phyloP scores from a whole-genome alignment of 1,139 yeast species.

The Taphrina populina region DNA sequence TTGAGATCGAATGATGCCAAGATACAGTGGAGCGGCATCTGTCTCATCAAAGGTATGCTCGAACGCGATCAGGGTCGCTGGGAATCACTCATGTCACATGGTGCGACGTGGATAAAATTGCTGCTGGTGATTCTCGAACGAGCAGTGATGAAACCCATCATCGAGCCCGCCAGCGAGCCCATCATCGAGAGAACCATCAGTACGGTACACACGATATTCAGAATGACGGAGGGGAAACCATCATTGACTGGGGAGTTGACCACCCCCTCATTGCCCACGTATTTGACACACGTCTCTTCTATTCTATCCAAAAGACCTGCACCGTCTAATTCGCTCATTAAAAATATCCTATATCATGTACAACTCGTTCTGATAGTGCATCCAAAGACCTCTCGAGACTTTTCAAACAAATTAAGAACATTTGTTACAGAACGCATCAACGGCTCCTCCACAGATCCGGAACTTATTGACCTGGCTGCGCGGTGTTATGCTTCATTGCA shows the following conservation, averaged over 20 bases:
- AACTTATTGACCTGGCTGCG: slow-evolving; percentile 26
- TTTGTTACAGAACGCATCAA: slow-evolving; percentile 12
- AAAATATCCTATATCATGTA: slow-evolving; percentile 16
- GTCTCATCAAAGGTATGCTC: slow-evolving; percentile 28
- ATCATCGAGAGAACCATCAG: slow-evolving; percentile 27
- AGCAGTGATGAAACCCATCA: slow-evolving; percentile 14
- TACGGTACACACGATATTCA: slow-evolving; percentile 16
- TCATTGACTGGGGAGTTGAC: slow-evolving; percentile 32
- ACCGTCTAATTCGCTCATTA: slow-evolving; percentile 2
- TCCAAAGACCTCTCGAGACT: slow-evolving; percentile 33
- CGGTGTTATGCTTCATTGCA: slow-evolving; percentile 31
- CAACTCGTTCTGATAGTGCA: slow-evolving; percentile 17
- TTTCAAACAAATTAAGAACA: slow-evolving; percentile 19
- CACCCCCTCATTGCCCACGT: slow-evolving; percentile 32
- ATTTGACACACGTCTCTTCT: slow-evolving; percentile 15
- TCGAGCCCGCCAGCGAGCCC: slow-evolving; percentile 29
- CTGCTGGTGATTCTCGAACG: slow-evolving; percentile 30
- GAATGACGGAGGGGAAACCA: slow-evolving; percentile 28
- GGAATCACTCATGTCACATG: slow-evolving; percentile 32
- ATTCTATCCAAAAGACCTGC: background rate
- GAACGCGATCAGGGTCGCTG: slow-evolving; percentile 26
- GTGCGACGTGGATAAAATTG: slow-evolving; percentile 31
- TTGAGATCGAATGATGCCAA: slow-evolving; percentile 25
- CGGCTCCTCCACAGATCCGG: slow-evolving; percentile 14
- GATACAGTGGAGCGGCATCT: slow-evolving; percentile 32